Evolutionary conservation across 2,329 filamentous ascomycete genomes (phyloP).

Genomic region (Nemania sp.): DNA sequence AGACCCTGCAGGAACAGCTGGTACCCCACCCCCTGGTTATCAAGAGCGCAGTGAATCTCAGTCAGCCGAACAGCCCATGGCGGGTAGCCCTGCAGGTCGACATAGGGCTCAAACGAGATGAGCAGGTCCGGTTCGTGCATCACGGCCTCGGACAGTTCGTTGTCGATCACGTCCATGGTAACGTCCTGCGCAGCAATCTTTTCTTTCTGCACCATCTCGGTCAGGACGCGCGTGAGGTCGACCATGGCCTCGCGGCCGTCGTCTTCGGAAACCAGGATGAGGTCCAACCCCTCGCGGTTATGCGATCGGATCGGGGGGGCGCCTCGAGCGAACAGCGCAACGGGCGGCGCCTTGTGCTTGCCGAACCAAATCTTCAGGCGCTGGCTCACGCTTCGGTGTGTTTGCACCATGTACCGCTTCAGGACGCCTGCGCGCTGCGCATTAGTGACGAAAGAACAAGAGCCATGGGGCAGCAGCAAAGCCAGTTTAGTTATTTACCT

Average conservation of each 20-base stretch:
- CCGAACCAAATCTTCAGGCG: constrained; percentile 91
- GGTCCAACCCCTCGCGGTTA: constrained; percentile 47
- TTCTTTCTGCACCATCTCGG: constrained; percentile 90
- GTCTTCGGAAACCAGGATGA: constrained; percentile 82
- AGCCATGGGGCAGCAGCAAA: constrained; percentile 7
- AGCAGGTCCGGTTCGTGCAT: constrained; percentile 90
- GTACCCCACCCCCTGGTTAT: constrained; percentile 85
- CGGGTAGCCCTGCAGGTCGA: constrained; percentile 88
- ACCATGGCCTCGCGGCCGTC: constrained; percentile 94
- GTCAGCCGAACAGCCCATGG: constrained; percentile 95
- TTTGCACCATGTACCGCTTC: constrained; percentile 85
- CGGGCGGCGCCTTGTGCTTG: constrained; percentile 64
- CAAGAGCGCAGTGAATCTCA: constrained; percentile 82
- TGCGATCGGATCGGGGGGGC: constrained; percentile 44
- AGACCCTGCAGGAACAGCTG: constrained; percentile 88
- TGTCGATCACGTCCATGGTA: constrained; percentile 81
- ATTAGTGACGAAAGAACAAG: constrained; percentile 25
- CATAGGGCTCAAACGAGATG: constrained; percentile 80
- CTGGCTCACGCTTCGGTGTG: constrained; percentile 75
- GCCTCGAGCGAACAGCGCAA: constrained; percentile 59
- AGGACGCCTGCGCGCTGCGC: constrained; percentile 65
- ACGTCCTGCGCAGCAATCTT: constrained; percentile 85
- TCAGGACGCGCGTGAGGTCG: constrained; percentile 89
- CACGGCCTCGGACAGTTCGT: constrained; percentile 77
- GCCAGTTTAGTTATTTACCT: constrained; percentile 58